phyloP scores from a whole-genome alignment of 257 asterid species.

The Petunia secreta region DNA sequence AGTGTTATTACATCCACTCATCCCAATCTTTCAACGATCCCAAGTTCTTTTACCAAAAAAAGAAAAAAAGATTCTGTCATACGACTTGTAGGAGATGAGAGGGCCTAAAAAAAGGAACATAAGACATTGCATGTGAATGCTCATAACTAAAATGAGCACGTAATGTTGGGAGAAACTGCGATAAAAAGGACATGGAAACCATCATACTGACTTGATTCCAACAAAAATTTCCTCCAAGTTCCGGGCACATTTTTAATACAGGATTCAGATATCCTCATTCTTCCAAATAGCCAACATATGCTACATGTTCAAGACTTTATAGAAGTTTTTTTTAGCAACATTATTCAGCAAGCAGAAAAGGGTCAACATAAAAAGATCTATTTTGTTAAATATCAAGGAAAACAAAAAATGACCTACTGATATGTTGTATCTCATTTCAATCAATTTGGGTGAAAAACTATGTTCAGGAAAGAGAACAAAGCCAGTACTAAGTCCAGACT shows the following conservation, averaged over 20 bases:
- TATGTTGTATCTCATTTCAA: constrained; percentile 5
- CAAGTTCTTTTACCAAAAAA: too few species aligned
- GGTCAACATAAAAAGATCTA: background rate
- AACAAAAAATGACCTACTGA: background rate
- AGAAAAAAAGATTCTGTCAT: too few species aligned
- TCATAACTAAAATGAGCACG: background rate
- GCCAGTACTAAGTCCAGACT: background rate
- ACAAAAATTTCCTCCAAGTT: background rate
- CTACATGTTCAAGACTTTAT: background rate
- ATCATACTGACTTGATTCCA: background rate
- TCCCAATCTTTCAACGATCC: too few species aligned
- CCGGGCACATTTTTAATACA: background rate
- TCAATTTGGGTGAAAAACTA: background rate
- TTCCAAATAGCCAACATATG: too few species aligned
- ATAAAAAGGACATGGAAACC: background rate
- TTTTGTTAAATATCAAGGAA: background rate
- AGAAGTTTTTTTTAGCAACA: background rate
- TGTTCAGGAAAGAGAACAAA: background rate
- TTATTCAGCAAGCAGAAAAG: constrained; percentile 12
- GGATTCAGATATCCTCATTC: background rate
- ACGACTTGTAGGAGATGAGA: too few species aligned
- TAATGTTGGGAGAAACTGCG: constrained; percentile 2
- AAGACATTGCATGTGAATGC: background rate
- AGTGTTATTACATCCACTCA: too few species aligned
- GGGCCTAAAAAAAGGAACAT: background rate